phyloP scores from a whole-genome alignment of 768 basidiomycete species.

The Lactifluus subvellereus region DNA sequence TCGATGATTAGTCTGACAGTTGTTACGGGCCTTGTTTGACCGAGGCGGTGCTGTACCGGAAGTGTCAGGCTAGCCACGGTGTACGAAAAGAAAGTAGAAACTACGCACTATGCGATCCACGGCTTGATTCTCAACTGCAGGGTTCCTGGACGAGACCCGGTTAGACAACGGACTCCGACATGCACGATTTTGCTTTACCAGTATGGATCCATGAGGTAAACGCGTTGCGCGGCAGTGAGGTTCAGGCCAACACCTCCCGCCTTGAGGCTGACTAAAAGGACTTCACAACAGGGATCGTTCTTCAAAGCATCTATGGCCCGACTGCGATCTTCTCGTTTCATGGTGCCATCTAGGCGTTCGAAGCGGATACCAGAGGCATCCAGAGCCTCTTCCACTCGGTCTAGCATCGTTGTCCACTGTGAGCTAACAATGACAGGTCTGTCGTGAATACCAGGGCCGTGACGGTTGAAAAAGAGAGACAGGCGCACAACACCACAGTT shows the following conservation, averaged over 20 bases:
- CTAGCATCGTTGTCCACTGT: conserved; percentile 93
- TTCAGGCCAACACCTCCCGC: conserved; percentile 98
- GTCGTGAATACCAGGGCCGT: conserved; percentile 2
- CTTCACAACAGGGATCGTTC: conserved; percentile 84
- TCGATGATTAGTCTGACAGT: conserved; percentile 93
- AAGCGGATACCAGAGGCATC: conserved; percentile 78
- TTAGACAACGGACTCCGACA: neutral
- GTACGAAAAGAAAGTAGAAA: neutral
- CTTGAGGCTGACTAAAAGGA: conserved; percentile 90
- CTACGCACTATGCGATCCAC: conserved; percentile 89
- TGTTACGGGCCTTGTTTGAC: conserved; percentile 87
- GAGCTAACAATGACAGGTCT: conserved; percentile 46
- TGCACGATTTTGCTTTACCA: conserved; percentile 46
- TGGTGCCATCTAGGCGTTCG: conserved; percentile 92
- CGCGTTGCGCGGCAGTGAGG: conserved; percentile 87
- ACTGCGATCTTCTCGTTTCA: conserved; percentile 93
- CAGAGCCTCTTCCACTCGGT: conserved; percentile 88
- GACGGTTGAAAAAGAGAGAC: conserved; percentile 12
- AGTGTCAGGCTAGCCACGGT: neutral
- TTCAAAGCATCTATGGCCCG: conserved; percentile 91
- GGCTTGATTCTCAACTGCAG: conserved; percentile 95
- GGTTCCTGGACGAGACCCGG: conserved; percentile 58
- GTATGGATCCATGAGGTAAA: conserved; percentile 96
- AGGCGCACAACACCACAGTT: conserved; percentile 90
- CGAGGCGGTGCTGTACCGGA: conserved; percentile 76